phyloP scores from a whole-genome alignment of 305 asterid genomes.

The Fraxinus nigra region DNA sequence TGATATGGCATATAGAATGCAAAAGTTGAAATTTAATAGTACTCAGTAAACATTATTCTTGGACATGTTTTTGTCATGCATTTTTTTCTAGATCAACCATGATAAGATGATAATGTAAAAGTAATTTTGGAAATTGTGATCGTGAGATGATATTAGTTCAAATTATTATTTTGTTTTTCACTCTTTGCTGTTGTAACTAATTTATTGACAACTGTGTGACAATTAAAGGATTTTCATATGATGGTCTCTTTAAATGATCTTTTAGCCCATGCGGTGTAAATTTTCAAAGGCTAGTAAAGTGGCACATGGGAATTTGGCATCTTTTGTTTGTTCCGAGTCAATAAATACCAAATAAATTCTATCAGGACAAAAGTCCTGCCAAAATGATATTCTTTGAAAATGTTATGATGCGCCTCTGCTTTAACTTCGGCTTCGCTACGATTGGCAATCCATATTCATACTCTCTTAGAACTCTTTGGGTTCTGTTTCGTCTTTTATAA shows the following conservation, averaged over 20 bases:
- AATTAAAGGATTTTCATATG: background rate
- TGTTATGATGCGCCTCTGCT: background rate
- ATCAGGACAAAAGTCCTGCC: background rate
- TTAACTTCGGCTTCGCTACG: background rate
- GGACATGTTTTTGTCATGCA: background rate
- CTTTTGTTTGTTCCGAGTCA: background rate
- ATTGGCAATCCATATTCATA: background rate
- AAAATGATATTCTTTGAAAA: background rate
- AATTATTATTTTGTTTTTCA: background rate
- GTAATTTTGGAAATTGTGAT: background rate
- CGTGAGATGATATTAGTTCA: background rate
- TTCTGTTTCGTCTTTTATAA: background rate
- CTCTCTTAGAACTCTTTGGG: background rate
- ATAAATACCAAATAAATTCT: background rate
- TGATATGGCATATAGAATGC: background rate
- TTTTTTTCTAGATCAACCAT: background rate
- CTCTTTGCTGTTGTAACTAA: background rate
- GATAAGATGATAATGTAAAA: background rate
- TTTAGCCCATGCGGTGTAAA: background rate
- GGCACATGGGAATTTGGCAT: background rate
- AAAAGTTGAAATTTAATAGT: conserved; percentile 5
- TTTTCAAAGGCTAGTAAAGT: background rate
- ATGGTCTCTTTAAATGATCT: background rate
- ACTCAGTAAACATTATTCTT: conserved; percentile 1
- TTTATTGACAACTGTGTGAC: background rate